These are phyloP conservation scores for Obba rivulosa DNA, from an alignment of 768 basidiomycete genomes.

Conservation along the genomic window DNA sequence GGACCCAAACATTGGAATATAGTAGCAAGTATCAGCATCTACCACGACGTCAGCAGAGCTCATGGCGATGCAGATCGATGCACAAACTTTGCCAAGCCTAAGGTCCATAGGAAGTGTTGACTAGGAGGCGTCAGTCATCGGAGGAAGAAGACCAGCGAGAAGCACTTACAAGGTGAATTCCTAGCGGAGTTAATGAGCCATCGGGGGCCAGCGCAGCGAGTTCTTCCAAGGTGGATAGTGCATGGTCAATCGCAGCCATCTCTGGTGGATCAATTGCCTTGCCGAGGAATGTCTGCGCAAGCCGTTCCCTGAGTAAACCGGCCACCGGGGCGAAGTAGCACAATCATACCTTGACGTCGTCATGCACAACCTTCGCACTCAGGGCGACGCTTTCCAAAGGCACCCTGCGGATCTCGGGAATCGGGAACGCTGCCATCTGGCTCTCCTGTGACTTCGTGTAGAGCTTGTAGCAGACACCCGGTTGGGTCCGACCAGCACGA, in stretches of 20 bases:
- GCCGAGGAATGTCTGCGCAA: conserved; percentile 52
- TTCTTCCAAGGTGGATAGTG: conserved; percentile 67
- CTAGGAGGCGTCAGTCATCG: conserved; percentile 30
- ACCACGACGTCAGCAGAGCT: background rate
- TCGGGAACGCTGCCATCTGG: conserved; percentile 64
- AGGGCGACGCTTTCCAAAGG: conserved; percentile 81
- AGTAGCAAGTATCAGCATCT: conserved; percentile 86
- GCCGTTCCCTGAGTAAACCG: background rate
- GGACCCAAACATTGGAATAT: conserved; percentile 83
- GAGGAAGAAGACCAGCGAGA: background rate
- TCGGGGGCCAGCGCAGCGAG: conserved; percentile 69
- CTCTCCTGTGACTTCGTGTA: conserved; percentile 72
- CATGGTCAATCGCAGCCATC: conserved; percentile 66
- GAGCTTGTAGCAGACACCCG: conserved; percentile 83
- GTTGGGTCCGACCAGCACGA: conserved; percentile 82
- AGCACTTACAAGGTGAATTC: conserved; percentile 68
- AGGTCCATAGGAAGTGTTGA: conserved; percentile 85
- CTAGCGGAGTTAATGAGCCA: conserved; percentile 72
- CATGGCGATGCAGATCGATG: background rate
- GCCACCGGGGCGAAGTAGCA: background rate
- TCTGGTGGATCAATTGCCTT: conserved; percentile 85
- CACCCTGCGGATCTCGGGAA: conserved; percentile 85
- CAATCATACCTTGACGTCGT: conserved; percentile 62
- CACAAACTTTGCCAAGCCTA: conserved; percentile 70
- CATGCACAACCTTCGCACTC: conserved; percentile 75